Evolutionary conservation across 2,329 filamentous ascomycete genomes (phyloP).

Genomic region (Gaeumannomyces tritici): DNA sequence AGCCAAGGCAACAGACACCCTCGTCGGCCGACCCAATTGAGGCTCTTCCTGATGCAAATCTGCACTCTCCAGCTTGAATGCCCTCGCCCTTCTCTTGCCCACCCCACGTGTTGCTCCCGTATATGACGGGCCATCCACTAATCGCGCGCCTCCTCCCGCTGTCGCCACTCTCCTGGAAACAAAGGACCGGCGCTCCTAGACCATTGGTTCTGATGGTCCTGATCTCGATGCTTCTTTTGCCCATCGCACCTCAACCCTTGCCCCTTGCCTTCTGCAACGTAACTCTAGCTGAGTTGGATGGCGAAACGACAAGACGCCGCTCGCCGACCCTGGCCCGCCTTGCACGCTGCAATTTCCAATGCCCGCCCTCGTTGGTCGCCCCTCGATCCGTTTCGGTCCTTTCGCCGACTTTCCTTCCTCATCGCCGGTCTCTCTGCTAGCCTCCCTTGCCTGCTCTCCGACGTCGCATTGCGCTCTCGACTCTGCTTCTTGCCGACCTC

Average conservation of each 20-base stretch:
- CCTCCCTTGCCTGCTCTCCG: too few species aligned
- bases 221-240: background rate
- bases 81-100: background rate
- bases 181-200: background rate
- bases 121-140: too few species aligned
- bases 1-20: background rate
- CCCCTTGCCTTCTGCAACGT: background rate
- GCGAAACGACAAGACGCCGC: too few species aligned
- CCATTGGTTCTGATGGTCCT: background rate
- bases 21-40: too few species aligned
- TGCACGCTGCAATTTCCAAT: background rate
- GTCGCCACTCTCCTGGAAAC: background rate
- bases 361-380: background rate
- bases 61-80: background rate
- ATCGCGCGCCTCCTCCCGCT: too few species aligned
- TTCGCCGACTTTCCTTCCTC: too few species aligned
- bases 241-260: background rate
- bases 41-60: too few species aligned
- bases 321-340: background rate
- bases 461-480: too few species aligned
- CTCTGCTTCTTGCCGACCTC: too few species aligned
- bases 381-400: background rate
- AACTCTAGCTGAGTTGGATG: background rate
- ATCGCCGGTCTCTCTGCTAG: too few species aligned
- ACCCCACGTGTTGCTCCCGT: too few species aligned